Base-by-base conservation (phyloP, 805 yeast genomes). In the Lachancea lanzarotensis region DNA sequence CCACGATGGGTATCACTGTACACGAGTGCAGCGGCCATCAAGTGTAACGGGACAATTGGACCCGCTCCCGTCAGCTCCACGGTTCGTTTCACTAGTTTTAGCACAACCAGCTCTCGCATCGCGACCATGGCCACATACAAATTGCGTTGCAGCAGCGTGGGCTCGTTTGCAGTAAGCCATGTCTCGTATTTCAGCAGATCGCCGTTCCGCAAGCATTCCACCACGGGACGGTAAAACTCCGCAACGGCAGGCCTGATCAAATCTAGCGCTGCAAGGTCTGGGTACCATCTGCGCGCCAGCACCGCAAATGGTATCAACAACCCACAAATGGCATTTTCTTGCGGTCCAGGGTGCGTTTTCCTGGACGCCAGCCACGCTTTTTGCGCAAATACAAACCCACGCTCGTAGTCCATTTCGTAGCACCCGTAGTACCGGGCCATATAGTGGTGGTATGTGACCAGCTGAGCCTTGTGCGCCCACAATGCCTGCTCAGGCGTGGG, bases 391-490 rank as follows among this genome's bases (percentile, higher is more conserved):
- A 61, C 62, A 45, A 74, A 75, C 3, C 83, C 82, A 12, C 65
- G 63, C 2, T 47, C 62, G 51, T 76, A 78, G 46, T 84, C 81
- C 20, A 78, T 78, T 45, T 82, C 84, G 42, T 51, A 51, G 54
- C 83, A 81, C 34, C 83, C 75, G 40, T 79, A 73, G 43, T 84
- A 69, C 12, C 81, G 70, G 2, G 90, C 87, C 56, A 79, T 72
- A 63, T 80, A 85, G 65, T 84, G 89, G 40, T 79, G 66, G 60
- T 78, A 86, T 1, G 78, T 73, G 32, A 82, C 76, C 2, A 77
- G 70, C 41, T 82, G 82, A 0, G 76, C 59, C 42, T 69, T 71
- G n/a, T 75, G 73, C 13, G 69, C 70, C 3, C 34, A 36, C 42
- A 43, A 20, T 18, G 46, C 46, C 11, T 54, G 38, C 3, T 65